These are phyloP conservation scores for Phycomyces blakesleeanus DNA, from an alignment of 192 early-diverging fungal species.

Conservation along the genomic window DNA sequence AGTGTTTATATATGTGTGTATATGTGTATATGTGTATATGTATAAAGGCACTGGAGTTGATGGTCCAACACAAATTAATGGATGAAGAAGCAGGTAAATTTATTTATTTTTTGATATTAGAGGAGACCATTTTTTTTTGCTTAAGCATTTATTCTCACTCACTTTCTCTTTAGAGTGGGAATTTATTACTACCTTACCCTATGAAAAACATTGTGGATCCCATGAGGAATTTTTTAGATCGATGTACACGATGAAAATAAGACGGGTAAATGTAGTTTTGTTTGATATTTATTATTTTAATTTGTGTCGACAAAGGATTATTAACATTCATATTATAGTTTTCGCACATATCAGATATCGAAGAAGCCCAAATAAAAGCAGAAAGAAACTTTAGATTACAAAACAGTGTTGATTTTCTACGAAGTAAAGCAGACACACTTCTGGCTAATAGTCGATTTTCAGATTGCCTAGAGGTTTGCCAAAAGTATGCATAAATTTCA, in stretches of 20 bases:
- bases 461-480: conserved; percentile 44
- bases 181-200: conserved; percentile 47
- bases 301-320: no score
- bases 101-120: background rate
- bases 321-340: no score
- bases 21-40: no score
- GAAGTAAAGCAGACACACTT: conserved; percentile 53
- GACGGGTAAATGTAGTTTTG: conserved; percentile 47
- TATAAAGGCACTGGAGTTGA: conserved; percentile 52
- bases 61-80: conserved; percentile 59
- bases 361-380: conserved; percentile 22
- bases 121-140: no score
- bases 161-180: conserved; percentile 57
- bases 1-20: no score
- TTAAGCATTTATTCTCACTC: no score
- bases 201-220: conserved; percentile 42
- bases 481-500: conserved; percentile 31
- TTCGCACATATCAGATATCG: no score
- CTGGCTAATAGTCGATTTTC: conserved; percentile 45
- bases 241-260: conserved; percentile 58
- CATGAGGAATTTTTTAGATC: conserved; percentile 56
- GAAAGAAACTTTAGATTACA: conserved; percentile 39
- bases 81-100: conserved; percentile 53
- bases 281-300: no score
- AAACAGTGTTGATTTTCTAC: conserved; percentile 47